These are phyloP conservation scores for Aspergillus luchuensis DNA, from an alignment of 2,329 filamentous ascomycete species.

Conservation along the genomic window DNA sequence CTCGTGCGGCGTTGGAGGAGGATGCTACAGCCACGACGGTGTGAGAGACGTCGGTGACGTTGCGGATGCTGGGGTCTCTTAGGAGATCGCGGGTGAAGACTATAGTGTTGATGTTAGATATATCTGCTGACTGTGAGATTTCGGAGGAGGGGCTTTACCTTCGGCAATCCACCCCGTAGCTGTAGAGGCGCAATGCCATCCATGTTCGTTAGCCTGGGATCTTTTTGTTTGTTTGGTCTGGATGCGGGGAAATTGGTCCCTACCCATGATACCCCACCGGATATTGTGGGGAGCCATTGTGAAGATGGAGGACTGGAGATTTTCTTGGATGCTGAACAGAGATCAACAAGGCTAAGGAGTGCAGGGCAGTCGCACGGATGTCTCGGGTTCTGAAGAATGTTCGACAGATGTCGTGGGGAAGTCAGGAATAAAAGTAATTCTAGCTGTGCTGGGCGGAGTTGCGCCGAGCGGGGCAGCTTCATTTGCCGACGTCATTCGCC, in stretches of 20 bases:
- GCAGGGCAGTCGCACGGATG: too few relatives aligned
- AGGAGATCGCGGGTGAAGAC: conserved; percentile 77
- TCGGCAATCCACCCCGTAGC: conserved; percentile 49
- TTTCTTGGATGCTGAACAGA: not conserved
- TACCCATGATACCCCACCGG: conserved; percentile 50
- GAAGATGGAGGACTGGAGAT: not conserved
- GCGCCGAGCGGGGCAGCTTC: conserved; percentile 29
- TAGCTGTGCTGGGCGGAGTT: conserved; percentile 20
- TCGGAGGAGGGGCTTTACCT: conserved; percentile 27
- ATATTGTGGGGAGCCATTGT: conserved; percentile 40
- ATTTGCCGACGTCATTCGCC: conserved; percentile 12
- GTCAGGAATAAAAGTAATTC: too few relatives aligned
- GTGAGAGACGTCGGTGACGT: conserved; percentile 72
- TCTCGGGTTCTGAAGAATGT: too few relatives aligned
- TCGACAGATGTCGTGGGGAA: not conserved
- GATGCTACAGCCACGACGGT: conserved; percentile 78
- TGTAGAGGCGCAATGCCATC: conserved; percentile 22
- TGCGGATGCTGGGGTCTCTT: conserved; percentile 68
- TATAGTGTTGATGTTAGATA: conserved; percentile 20
- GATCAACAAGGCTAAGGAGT: not conserved
- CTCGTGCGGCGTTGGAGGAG: conserved; percentile 69
- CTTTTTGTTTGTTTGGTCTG: not conserved
- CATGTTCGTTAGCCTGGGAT: conserved; percentile 20
- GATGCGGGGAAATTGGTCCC: conserved; percentile 13
- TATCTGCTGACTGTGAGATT: not conserved